These are phyloP conservation scores for Cutaneotrichosporon spelunceum DNA, from an alignment of 1,284 basidiomycete genomes.

Conservation along the genomic window DNA sequence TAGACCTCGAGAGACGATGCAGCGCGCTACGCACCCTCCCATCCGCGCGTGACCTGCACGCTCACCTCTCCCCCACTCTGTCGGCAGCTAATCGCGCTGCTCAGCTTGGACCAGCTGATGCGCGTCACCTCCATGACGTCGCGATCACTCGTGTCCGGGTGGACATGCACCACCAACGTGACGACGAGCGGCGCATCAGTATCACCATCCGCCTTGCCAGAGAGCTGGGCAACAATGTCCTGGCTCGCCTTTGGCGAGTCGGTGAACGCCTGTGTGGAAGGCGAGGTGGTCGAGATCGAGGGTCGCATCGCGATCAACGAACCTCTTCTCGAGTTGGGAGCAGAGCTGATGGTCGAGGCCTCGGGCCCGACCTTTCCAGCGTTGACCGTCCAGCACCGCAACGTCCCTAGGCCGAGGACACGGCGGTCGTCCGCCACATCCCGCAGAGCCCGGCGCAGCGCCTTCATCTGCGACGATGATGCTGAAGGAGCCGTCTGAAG, in stretches of 20 bases:
- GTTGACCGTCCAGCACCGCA: conserved; percentile 42
- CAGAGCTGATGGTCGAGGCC: conserved; percentile 65
- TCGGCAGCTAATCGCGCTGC: conserved; percentile 27
- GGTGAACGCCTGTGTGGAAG: conserved; percentile 15
- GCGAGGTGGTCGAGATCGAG: conserved; percentile 60
- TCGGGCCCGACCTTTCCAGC: conserved; percentile 46
- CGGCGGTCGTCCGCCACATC: conserved; percentile 59
- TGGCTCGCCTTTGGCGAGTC: conserved; percentile 3
- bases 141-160: conserved; percentile 63
- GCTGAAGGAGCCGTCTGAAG: conserved; percentile 75
- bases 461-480: conserved; percentile 67
- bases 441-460: conserved; percentile 70
- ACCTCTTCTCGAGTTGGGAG: conserved; percentile 1
- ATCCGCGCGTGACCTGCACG: conserved; percentile 40
- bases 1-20: too few species aligned
- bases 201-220: not conserved
- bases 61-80: conserved; percentile 40
- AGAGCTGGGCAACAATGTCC: not conserved
- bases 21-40: conserved; percentile 32
- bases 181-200: conserved; percentile 59
- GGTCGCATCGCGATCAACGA: conserved; percentile 54
- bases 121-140: conserved; percentile 61
- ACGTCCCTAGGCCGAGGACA: conserved; percentile 39
- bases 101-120: conserved; percentile 38
- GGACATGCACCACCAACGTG: conserved; percentile 74